phyloP scores from a whole-genome alignment of 2,329 filamentous ascomycete species.

The Neopestalotiopsis clavispora region DNA sequence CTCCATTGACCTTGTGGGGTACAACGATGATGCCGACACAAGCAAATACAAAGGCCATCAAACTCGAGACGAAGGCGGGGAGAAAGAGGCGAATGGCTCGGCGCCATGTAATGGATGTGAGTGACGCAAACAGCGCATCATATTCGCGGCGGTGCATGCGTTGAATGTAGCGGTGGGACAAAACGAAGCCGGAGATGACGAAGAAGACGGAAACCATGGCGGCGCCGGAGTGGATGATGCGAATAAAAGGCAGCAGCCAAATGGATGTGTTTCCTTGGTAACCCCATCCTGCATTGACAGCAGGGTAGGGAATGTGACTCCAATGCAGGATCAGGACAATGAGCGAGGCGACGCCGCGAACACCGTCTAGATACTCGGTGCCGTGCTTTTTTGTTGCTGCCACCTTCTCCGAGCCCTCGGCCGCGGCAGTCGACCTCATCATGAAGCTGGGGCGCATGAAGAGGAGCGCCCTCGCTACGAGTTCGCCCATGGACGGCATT shows the following conservation, averaged over 20 bases:
- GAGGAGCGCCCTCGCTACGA: slow-evolving; percentile 24
- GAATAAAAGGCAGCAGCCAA: slow-evolving; percentile 43
- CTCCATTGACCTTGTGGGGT: slow-evolving; percentile 30
- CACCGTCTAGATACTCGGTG: slow-evolving; percentile 45
- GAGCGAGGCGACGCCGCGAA: slow-evolving; percentile 45
- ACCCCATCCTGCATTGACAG: slow-evolving; percentile 37
- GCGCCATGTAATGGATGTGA: slow-evolving; percentile 47
- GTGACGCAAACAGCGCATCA: slow-evolving; percentile 28
- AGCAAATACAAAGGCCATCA: slow-evolving; percentile 38
- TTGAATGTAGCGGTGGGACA: slow-evolving; percentile 43
- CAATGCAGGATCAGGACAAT: slow-evolving; percentile 46
- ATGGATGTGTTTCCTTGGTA: slow-evolving; percentile 35
- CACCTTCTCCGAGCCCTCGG: slow-evolving; percentile 25
- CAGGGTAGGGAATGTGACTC: slow-evolving; percentile 33
- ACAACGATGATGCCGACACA: slow-evolving; percentile 29
- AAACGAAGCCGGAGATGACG: slow-evolving; percentile 46
- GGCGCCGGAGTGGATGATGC: slow-evolving; percentile 42
- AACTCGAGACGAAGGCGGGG: slow-evolving; percentile 42
- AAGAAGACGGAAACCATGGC: slow-evolving; percentile 49
- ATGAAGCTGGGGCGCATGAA: slow-evolving; percentile 35
- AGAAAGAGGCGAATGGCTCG: slow-evolving; percentile 46
- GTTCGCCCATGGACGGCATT: slow-evolving; percentile 22
- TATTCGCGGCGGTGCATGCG: slow-evolving; percentile 37
- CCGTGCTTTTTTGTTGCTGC: slow-evolving; percentile 28
- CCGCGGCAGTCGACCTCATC: slow-evolving; percentile 22